These are phyloP conservation scores for Psidium friedrichsthalianum DNA, from an alignment of 345 rosid species.

Conservation along the genomic window DNA sequence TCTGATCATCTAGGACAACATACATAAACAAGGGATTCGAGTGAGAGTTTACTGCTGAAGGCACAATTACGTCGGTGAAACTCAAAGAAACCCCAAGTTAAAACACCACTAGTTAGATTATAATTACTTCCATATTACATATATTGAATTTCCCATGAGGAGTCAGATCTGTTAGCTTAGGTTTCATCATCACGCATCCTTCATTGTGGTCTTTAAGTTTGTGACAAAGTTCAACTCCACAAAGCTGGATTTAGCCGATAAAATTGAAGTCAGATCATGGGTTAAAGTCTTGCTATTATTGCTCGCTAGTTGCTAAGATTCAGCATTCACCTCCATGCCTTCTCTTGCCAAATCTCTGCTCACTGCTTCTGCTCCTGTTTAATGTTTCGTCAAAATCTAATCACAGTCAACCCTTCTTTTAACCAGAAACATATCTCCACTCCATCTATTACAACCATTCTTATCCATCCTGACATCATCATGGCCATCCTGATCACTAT, in stretches of 20 bases:
- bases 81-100: neutral
- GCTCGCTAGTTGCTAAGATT: neutral
- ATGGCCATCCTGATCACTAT: neutral
- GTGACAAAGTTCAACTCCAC: neutral
- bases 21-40: neutral
- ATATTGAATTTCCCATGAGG: neutral
- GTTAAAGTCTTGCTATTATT: neutral
- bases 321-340: neutral
- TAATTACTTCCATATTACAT: neutral
- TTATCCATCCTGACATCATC: neutral
- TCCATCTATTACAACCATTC: neutral
- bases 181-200: neutral
- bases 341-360: neutral
- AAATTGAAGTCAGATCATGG: neutral
- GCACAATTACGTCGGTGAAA: neutral
- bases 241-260: neutral
- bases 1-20: neutral
- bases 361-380: neutral
- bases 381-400: neutral
- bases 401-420: neutral
- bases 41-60: neutral
- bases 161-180: neutral
- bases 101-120: neutral
- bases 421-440: neutral
- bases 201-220: neutral